Conservation (phyloP, 257 asterid genomes). For the Solanum ossicruentum region DNA sequence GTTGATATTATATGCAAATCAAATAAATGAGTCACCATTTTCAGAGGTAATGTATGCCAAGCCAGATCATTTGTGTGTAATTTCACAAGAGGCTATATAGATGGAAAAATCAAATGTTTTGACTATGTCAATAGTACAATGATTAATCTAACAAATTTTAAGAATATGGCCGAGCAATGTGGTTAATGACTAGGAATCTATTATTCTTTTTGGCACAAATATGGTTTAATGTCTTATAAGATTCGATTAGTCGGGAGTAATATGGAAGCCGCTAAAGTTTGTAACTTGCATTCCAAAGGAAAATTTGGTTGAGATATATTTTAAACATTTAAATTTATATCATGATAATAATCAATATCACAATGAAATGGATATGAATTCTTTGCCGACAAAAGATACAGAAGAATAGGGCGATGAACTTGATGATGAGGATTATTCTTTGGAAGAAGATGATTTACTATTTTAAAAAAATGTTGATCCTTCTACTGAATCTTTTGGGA, state of each 20-base stretch:
- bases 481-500: no score
- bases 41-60: neutral
- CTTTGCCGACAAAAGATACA: neutral
- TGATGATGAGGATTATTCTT: no score
- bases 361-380: no score
- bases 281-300: neutral
- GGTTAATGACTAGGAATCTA: no score
- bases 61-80: neutral
- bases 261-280: neutral
- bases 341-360: no score
- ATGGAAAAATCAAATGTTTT: neutral
- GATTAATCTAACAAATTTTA: neutral
- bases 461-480: no score
- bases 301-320: neutral
- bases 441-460: no score
- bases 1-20: neutral
- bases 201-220: no score
- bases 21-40: neutral
- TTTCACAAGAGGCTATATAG: neutral
- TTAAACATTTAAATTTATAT: neutral
- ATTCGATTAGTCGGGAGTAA: no score
- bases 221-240: no score
- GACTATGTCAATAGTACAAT: neutral
- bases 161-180: no score
- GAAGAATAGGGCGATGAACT: no score